A percentile compares a stretch with the other conserved stretches of the same genome.
phyloP scores from a whole-genome alignment of 2,329 filamentous ascomycete genomes.

The Daldinia sp. region DNA sequence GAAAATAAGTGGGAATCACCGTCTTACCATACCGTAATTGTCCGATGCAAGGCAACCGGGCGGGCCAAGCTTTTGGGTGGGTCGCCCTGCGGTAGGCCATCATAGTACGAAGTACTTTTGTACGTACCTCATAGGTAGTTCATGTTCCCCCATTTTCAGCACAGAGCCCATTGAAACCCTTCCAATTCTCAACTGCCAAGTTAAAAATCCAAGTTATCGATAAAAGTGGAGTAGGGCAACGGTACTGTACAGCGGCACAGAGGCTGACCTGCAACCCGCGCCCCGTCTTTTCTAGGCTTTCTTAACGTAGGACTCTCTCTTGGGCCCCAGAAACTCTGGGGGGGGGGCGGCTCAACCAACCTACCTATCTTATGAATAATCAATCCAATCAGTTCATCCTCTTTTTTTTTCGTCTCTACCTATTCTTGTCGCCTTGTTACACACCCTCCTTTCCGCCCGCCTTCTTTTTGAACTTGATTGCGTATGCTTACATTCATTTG shows the following conservation, averaged over 20 bases:
- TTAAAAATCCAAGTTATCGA: constrained; percentile 11
- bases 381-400: constrained; percentile 26
- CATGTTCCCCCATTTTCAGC: not conserved
- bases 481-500: constrained; percentile 23
- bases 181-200: not conserved
- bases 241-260: no score
- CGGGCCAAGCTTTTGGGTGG: constrained; percentile 20
- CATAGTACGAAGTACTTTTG: not conserved
- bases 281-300: not conserved
- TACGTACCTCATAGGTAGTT: no score
- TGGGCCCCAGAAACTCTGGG: not conserved
- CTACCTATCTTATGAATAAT: constrained; percentile 14
- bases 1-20: constrained; percentile 18
- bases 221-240: constrained; percentile 10
- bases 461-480: constrained; percentile 12
- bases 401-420: constrained; percentile 8
- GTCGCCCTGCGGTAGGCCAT: constrained; percentile 8
- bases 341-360: not conserved
- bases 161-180: not conserved
- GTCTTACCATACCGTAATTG: constrained; percentile 27
- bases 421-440: constrained; percentile 27
- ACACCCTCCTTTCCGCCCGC: constrained; percentile 24
- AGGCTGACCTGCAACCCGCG: not conserved
- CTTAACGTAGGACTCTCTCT: not conserved
- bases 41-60: constrained; percentile 36